Evolutionary conservation across 148 eudicot species (phyloP).

Genomic region (Camellia lanceoleosa): DNA sequence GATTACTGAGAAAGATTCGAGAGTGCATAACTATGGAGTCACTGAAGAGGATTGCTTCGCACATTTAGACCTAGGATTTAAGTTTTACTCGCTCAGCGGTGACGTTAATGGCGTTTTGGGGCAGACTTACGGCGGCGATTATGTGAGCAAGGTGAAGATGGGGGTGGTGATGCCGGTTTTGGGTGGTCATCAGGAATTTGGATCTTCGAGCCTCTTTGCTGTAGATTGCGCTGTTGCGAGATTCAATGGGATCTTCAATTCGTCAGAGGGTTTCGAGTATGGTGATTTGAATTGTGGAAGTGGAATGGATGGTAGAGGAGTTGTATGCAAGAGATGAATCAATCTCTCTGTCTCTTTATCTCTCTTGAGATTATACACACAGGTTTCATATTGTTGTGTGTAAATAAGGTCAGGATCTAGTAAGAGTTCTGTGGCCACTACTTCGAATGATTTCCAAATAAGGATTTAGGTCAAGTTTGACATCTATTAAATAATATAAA

Average conservation of each 20-base stretch:
- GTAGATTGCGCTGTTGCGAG: slow-evolving; percentile 54
- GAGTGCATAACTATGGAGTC: slow-evolving; percentile 59
- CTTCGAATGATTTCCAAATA: neutral
- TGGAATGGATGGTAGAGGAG: slow-evolving; percentile 37
- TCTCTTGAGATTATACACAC: neutral
- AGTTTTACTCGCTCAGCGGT: slow-evolving; percentile 57
- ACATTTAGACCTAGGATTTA: slow-evolving; percentile 71
- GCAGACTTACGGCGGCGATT: slow-evolving; percentile 62
- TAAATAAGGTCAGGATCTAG: neutral
- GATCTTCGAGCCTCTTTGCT: slow-evolving; percentile 53
- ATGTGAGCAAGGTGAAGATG: slow-evolving; percentile 65
- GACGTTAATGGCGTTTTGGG: slow-evolving; percentile 76
- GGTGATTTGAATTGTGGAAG: slow-evolving; percentile 39
- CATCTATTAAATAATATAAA: too few relatives aligned
- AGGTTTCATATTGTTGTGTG: neutral
- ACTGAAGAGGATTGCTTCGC: slow-evolving; percentile 72
- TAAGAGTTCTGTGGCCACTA: neutral
- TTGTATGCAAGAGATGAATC: slow-evolving; percentile 39
- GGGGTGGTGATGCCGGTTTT: slow-evolving; percentile 63
- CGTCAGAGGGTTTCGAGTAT: slow-evolving; percentile 17
- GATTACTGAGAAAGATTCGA: slow-evolving; percentile 52
- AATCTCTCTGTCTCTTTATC: neutral
- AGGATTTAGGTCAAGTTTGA: too few relatives aligned
- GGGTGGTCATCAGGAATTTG: slow-evolving; percentile 62
- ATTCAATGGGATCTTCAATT: slow-evolving; percentile 20